A percentile compares a stretch with the other conserved stretches of the same genome.
phyloP scores from a whole-genome alignment of 768 basidiomycete genomes.

The Coprinellus micaceus region DNA sequence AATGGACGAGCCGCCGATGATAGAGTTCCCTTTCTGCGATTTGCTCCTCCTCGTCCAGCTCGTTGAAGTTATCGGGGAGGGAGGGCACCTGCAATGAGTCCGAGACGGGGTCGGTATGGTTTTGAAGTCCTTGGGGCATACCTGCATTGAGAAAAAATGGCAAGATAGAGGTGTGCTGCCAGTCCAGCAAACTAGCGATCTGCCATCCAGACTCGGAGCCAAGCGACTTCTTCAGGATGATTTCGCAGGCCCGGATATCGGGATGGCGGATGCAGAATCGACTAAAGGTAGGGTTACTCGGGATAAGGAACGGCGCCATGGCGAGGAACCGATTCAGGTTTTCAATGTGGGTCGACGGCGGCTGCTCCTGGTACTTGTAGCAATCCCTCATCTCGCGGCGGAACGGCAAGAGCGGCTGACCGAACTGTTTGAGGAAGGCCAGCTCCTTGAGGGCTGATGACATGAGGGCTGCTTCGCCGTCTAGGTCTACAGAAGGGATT shows the following conservation, averaged over 20 bases:
- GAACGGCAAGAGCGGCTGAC: constrained; percentile 44
- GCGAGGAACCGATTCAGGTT: constrained; percentile 46
- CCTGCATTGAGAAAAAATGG: constrained; percentile 48
- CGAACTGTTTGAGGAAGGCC: constrained; percentile 46
- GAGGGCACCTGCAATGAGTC: constrained; percentile 36
- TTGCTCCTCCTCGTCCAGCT: constrained; percentile 37
- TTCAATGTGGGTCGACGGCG: constrained; percentile 41
- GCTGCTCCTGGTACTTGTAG: constrained; percentile 44
- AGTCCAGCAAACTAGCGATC: constrained; percentile 46
- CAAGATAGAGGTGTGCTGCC: constrained; percentile 54
- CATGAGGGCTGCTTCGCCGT: constrained; percentile 39
- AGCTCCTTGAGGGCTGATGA: constrained; percentile 43
- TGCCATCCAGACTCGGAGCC: constrained; percentile 33
- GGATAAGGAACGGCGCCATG: constrained; percentile 45
- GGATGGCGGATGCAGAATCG: constrained; percentile 51
- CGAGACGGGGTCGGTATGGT: constrained; percentile 41
- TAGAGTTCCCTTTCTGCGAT: constrained; percentile 31
- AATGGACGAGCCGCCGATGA: constrained; percentile 46
- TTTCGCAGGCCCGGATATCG: constrained; percentile 47
- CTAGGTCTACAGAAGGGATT: constrained; percentile 38
- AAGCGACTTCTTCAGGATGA: constrained; percentile 44
- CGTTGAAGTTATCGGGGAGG: constrained; percentile 39
- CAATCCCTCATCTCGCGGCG: constrained; percentile 37
- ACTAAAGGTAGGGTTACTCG: constrained; percentile 33
- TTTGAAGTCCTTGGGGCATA: constrained; percentile 42